Conservation (phyloP, 257 asterid species). For the Solanum medicagineum region DNA sequence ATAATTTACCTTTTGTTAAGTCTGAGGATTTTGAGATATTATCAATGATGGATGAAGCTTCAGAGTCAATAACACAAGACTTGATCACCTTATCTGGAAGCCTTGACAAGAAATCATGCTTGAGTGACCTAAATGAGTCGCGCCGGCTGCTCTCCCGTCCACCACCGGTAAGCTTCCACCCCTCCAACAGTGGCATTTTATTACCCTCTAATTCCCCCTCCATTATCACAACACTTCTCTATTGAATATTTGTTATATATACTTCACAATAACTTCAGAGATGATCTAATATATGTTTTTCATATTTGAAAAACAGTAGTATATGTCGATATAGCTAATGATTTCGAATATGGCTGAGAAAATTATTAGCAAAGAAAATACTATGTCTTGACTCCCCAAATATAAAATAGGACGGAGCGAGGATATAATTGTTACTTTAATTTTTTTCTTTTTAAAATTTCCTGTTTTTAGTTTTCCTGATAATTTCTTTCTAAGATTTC, state of each 20-base stretch:
- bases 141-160: slow-evolving; percentile 44
- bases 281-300: background rate
- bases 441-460: background rate
- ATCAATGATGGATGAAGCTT: slow-evolving; percentile 7
- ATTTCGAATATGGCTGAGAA: background rate
- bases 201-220: background rate
- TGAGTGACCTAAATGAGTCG: slow-evolving; percentile 57
- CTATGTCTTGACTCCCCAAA: background rate
- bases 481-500: background rate
- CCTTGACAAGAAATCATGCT: slow-evolving; percentile 39
- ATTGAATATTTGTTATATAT: background rate
- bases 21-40: slow-evolving; percentile 36
- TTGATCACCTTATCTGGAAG: slow-evolving; percentile 57
- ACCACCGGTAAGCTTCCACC: slow-evolving; percentile 25
- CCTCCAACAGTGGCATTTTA: slow-evolving; percentile 35
- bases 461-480: background rate
- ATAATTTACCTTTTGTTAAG: slow-evolving; percentile 38
- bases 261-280: background rate
- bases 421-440: background rate
- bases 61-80: slow-evolving; percentile 36
- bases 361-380: background rate
- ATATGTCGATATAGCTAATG: background rate
- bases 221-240: background rate
- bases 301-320: background rate
- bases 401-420: background rate